phyloP scores from a whole-genome alignment of 768 basidiomycete species.

The Royoungia palumana region DNA sequence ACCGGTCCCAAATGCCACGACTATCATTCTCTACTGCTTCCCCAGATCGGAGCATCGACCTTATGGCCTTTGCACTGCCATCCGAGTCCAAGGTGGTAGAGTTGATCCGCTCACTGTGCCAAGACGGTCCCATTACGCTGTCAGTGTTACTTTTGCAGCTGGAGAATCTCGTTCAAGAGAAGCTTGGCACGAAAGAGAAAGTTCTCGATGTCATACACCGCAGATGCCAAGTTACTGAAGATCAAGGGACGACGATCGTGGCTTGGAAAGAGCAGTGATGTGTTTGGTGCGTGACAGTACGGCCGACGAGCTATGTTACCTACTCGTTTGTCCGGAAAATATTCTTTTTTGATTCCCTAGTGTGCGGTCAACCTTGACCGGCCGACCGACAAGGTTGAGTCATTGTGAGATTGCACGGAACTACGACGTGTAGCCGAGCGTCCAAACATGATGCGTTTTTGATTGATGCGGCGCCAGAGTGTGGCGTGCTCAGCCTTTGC shows the following conservation, averaged over 20 bases:
- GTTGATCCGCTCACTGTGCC: constrained; percentile 42
- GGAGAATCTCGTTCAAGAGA: constrained; percentile 27
- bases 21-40: constrained; percentile 40
- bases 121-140: constrained; percentile 41
- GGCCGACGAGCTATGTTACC: neutral
- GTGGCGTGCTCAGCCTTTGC: constrained; percentile 27
- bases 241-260: constrained; percentile 34
- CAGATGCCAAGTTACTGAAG: constrained; percentile 58
- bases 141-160: constrained; percentile 21
- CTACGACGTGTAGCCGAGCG: neutral
- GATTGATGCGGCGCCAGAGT: constrained; percentile 21
- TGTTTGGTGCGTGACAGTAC: constrained; percentile 11
- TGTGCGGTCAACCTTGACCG: neutral
- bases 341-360: neutral
- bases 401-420: neutral
- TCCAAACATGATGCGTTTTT: constrained; percentile 11
- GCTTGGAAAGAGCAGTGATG: constrained; percentile 24
- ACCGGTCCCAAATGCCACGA: constrained; percentile 42
- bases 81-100: constrained; percentile 70
- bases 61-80: constrained; percentile 59
- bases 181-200: constrained; percentile 69
- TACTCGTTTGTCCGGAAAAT: neutral
- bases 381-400: neutral
- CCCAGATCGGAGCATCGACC: constrained; percentile 23
- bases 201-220: constrained; percentile 72